A percentile compares a stretch with the other conserved stretches of the same genome.
phyloP scores from a whole-genome alignment of 352 stramenopile species.

The Globisporangium solare region DNA sequence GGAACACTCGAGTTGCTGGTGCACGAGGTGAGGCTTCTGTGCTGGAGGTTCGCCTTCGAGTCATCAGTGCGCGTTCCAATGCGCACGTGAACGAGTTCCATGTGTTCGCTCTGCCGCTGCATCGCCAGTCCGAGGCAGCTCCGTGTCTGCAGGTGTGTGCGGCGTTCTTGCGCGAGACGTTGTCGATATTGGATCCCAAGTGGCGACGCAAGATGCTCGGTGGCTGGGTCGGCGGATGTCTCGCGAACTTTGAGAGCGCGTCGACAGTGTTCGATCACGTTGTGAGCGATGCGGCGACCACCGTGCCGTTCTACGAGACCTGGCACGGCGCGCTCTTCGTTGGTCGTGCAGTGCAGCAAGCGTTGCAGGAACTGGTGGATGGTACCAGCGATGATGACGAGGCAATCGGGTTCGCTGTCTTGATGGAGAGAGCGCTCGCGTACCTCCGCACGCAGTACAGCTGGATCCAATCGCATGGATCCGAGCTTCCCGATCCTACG shows the following conservation, averaged over 20 bases:
- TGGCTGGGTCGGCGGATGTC: too few relatives aligned
- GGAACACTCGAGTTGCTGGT: conserved; percentile 1
- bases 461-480: too few relatives aligned
- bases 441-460: too few relatives aligned
- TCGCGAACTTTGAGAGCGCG: conserved; percentile 2
- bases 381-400: too few relatives aligned
- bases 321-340: background rate
- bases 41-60: conserved; percentile 22
- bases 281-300: conserved; percentile 1
- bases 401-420: too few relatives aligned
- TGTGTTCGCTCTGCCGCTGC: conserved; percentile 22
- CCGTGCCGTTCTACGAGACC: conserved; percentile 14
- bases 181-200: conserved; percentile 21
- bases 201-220: conserved; percentile 17
- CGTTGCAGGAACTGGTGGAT: too few relatives aligned
- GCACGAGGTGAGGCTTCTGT: background rate
- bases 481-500: too few relatives aligned
- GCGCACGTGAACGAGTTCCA: conserved; percentile 20
- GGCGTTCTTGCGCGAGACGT: conserved; percentile 1
- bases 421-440: too few relatives aligned
- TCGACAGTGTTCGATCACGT: conserved; percentile 9
- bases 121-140: conserved; percentile 7
- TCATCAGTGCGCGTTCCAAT: conserved; percentile 11
- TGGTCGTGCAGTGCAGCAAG: too few relatives aligned
- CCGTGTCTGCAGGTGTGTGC: conserved; percentile 3